Conservation (phyloP, 495 filamentous ascomycete species). For the Letharia columbiana region DNA sequence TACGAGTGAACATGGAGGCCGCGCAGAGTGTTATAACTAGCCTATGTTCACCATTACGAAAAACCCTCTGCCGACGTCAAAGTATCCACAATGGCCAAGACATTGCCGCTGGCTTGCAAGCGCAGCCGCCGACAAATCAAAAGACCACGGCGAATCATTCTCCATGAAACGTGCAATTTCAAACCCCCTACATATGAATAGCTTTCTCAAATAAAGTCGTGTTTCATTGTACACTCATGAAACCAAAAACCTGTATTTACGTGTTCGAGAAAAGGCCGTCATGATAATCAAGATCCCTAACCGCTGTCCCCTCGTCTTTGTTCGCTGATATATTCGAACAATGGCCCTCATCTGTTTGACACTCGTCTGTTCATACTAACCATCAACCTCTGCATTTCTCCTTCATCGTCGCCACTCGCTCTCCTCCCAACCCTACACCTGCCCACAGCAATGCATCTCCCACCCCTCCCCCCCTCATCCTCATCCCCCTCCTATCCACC, state of each 20-base stretch:
- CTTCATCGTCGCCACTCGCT: background rate
- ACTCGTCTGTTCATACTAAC: background rate
- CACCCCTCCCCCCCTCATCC: background rate
- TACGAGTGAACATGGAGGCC: too few species aligned
- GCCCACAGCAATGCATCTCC: background rate
- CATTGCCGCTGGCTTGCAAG: background rate
- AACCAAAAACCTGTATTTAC: background rate
- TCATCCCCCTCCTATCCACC: slow-evolving; percentile 6
- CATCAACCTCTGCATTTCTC: background rate
- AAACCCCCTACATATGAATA: slow-evolving; percentile 1
- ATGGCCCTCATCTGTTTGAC: background rate
- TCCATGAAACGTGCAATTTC: slow-evolving; percentile 4
- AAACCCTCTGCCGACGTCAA: too few species aligned
- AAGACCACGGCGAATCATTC: slow-evolving; percentile 9
- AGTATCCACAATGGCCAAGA: too few species aligned
- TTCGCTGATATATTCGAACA: background rate
- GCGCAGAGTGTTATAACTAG: too few species aligned
- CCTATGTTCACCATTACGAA: too few species aligned
- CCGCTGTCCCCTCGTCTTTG: background rate
- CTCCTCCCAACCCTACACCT: background rate
- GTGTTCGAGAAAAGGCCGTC: background rate
- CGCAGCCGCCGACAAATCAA: background rate
- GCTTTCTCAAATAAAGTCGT: background rate
- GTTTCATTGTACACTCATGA: background rate
- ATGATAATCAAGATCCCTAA: background rate